Evolutionary conservation across 257 asterid species (phyloP).

Genomic region (Echites panduratus): DNA sequence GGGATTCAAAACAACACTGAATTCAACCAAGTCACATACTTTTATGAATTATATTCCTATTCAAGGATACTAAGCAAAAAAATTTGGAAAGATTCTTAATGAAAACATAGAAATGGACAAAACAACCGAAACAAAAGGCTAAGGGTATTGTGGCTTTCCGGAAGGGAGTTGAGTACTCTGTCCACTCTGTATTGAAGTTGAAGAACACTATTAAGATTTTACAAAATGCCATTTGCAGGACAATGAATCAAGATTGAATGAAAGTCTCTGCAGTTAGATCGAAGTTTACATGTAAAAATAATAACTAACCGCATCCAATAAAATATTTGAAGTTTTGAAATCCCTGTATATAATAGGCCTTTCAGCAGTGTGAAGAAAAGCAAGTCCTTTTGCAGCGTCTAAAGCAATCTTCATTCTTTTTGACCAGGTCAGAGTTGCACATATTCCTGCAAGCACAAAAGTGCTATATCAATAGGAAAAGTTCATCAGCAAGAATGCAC

Average conservation of each 20-base stretch:
- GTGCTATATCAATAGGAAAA: background rate
- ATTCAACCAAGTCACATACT: background rate
- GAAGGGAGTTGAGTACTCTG: background rate
- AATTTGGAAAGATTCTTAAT: background rate
- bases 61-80: background rate
- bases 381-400: constrained; percentile 96
- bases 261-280: background rate
- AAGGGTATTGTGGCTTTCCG: background rate
- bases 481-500: background rate
- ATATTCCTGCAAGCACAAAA: constrained; percentile 52
- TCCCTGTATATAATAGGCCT: constrained; percentile 88
- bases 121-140: background rate
- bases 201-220: background rate
- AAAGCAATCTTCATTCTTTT: constrained; percentile 78
- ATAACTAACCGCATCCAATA: constrained; percentile 60
- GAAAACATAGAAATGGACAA: background rate
- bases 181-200: background rate
- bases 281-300: background rate
- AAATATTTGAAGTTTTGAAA: constrained; percentile 63
- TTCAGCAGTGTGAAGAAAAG: constrained; percentile 91
- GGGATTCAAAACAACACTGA: background rate
- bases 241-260: background rate
- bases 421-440: constrained; percentile 63
- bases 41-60: background rate
- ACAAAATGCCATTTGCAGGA: background rate